Base-by-base conservation (phyloP, 1,139 yeast genomes). In the Geotrichum klebahnii region DNA sequence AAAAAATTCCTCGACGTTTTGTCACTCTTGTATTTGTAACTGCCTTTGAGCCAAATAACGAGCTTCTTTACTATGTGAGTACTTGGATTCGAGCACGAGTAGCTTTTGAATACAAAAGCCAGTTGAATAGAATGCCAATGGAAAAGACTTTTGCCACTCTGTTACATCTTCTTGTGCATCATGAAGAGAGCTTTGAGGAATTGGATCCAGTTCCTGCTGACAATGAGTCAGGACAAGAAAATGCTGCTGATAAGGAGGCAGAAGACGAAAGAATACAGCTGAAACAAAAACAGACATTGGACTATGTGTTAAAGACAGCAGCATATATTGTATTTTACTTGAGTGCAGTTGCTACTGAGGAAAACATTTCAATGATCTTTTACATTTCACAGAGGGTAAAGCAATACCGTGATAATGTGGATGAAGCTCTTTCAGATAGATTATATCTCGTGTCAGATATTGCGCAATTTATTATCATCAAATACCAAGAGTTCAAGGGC, bases 341-440 rank as follows among this genome's bases (percentile, higher is more conserved):
- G 51, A 80, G 77, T 44, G 64, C 78, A 5, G 76, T 87, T 48
- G 83, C 84, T 0, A 79, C 75, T 6, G 74, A 77, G 37, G 85
- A 82, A 24, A 89, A 87, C 59, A 72, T 85, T 26, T 83, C 94
- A 1, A 67, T 88, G 54, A 63, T 89, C 5, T 88, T 81, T 62
- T 88, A 89, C 63, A 70, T 87, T 48, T 81, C 94, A 0, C 85
- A 87, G 55, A 74, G 95, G 46, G 77, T 88, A 26, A 89, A 88
- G 63, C 95, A 88, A 62, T 85, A 82, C 59, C 73, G 81, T 52
- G 96, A 87, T 67, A 61, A 61, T 1, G 58, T 75, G n/a, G 69
- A 70, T 24, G 67, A 72, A 12, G 57, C 59, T 1, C 50, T 40
- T 61, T 64, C 28, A 63, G 64, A 16, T 50, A 72, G 77, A 40